These are phyloP conservation scores for Inonotus hispidus DNA, from an alignment of 1,284 basidiomycete species.

Conservation along the genomic window DNA sequence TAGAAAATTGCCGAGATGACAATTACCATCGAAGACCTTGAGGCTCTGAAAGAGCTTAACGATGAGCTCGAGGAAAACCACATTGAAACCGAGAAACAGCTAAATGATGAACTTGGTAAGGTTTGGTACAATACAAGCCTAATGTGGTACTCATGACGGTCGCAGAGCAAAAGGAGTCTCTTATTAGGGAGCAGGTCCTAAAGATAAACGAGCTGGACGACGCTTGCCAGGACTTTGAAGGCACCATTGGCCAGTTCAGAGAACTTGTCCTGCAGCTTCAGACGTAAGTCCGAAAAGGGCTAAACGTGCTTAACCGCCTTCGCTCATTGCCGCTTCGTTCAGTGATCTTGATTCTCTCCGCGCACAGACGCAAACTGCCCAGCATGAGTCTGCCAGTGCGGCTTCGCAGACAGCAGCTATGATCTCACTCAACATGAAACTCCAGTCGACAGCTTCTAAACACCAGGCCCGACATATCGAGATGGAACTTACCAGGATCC, in stretches of 20 bases:
- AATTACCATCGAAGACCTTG: slow-evolving; percentile 91
- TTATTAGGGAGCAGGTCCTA: slow-evolving; percentile 61
- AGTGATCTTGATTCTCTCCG: slow-evolving; percentile 84
- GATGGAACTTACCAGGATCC: slow-evolving; percentile 78
- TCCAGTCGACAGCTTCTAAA: slow-evolving; percentile 85
- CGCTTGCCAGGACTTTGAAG: slow-evolving; percentile 77
- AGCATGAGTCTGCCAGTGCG: slow-evolving; percentile 72
- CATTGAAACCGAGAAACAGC: slow-evolving; percentile 86
- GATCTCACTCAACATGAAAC: slow-evolving; percentile 88
- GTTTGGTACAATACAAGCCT: slow-evolving; percentile 1
- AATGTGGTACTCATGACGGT: neutral
- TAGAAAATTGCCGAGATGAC: slow-evolving; percentile 97
- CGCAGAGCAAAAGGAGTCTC: slow-evolving; percentile 65
- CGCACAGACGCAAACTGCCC: slow-evolving; percentile 77
- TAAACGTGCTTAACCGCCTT: neutral
- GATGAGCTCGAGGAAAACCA: slow-evolving; percentile 98
- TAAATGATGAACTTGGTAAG: slow-evolving; percentile 87
- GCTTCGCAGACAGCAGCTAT: slow-evolving; percentile 76
- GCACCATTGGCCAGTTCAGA: slow-evolving; percentile 85
- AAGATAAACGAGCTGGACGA: slow-evolving; percentile 72
- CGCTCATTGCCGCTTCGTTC: neutral
- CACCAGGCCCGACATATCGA: slow-evolving; percentile 87
- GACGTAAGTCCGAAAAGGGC: slow-evolving; percentile 40
- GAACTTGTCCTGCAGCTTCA: slow-evolving; percentile 84
- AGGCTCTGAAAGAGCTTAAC: slow-evolving; percentile 91